Evolutionary conservation across 305 asterid genomes (phyloP).

Genomic region (Ilex paraguariensis): DNA sequence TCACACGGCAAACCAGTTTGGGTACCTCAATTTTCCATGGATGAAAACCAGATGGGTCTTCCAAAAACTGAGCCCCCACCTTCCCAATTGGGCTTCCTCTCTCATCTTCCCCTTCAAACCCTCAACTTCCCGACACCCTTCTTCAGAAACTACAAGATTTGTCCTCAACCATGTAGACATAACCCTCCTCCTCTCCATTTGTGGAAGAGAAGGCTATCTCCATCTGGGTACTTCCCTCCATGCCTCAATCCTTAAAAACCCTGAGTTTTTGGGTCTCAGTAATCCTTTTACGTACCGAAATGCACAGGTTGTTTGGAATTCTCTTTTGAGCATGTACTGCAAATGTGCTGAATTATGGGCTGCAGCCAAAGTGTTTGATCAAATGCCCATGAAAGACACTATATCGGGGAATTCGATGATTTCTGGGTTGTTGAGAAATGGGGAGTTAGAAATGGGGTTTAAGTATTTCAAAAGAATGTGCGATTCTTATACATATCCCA

Average conservation of each 20-base stretch:
- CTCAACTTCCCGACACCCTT: slow-evolving; percentile 16
- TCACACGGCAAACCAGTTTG: too few relatives aligned
- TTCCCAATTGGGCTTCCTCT: slow-evolving; percentile 16
- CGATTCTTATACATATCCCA: slow-evolving; percentile 12
- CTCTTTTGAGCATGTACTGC: slow-evolving; percentile 44
- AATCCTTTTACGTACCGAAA: slow-evolving; percentile 4
- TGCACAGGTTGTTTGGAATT: slow-evolving; percentile 42
- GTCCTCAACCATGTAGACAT: slow-evolving; percentile 26
- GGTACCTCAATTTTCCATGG: slow-evolving; percentile 20
- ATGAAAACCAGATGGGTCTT: slow-evolving; percentile 25
- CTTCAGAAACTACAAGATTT: slow-evolving; percentile 17
- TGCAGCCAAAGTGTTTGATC: slow-evolving; percentile 69
- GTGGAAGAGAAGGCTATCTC: slow-evolving; percentile 50
- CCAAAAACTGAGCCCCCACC: slow-evolving; percentile 1
- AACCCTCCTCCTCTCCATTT: slow-evolving; percentile 36
- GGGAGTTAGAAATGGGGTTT: slow-evolving; percentile 40
- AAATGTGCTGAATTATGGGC: slow-evolving; percentile 32
- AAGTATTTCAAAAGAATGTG: slow-evolving; percentile 47
- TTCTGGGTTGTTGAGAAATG: slow-evolving; percentile 56
- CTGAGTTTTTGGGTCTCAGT: slow-evolving; percentile 20
- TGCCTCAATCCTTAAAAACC: slow-evolving; percentile 52
- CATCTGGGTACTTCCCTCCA: slow-evolving; percentile 63
- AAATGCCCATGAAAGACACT: slow-evolving; percentile 58
- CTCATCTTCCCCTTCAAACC: slow-evolving; percentile 13
- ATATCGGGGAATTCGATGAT: slow-evolving; percentile 82